These are phyloP conservation scores for Trypanosoma melophagium DNA, from an alignment of 208 protist species.

Conservation along the genomic window DNA sequence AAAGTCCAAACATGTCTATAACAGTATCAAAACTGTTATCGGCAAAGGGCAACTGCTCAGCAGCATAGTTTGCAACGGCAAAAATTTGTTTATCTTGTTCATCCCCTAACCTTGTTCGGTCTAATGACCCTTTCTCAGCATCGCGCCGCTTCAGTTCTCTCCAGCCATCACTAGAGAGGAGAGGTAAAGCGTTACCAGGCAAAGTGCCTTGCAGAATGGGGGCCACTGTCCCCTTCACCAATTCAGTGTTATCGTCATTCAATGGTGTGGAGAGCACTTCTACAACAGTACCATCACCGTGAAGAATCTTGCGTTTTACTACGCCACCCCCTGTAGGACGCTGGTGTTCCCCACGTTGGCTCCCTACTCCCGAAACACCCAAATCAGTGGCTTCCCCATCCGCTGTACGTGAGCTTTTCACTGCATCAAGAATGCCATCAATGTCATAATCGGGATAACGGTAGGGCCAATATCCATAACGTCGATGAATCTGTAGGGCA, in stretches of 20 bases:
- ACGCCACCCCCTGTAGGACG: conserved; percentile 13
- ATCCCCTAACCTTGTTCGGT: neutral
- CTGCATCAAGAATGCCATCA: conserved; percentile 30
- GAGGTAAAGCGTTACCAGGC: conserved; percentile 47
- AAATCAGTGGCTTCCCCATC: neutral
- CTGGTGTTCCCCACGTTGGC: conserved; percentile 11
- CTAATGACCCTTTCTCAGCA: conserved; percentile 15
- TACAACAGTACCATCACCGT: conserved; percentile 50
- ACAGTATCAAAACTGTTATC: conserved; percentile 91
- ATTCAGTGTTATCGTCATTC: conserved; percentile 25
- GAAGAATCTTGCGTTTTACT: conserved; percentile 45
- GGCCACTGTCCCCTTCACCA: conserved; percentile 30
- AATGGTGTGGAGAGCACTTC: conserved; percentile 52
- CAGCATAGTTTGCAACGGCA: conserved; percentile 76
- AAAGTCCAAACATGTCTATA: conserved; percentile 90
- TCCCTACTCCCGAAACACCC: neutral
- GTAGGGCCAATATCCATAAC: conserved; percentile 68
- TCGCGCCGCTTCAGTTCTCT: conserved; percentile 37
- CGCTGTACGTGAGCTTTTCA: conserved; percentile 25
- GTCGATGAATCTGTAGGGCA: conserved; percentile 45
- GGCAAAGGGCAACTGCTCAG: conserved; percentile 78
- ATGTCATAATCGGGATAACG: conserved; percentile 82
- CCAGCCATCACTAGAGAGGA: conserved; percentile 46
- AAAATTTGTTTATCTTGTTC: conserved; percentile 36
- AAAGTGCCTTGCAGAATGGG: conserved; percentile 44